Conservation (phyloP, 768 basidiomycete genomes). For the Tylopilus subfusipes region DNA sequence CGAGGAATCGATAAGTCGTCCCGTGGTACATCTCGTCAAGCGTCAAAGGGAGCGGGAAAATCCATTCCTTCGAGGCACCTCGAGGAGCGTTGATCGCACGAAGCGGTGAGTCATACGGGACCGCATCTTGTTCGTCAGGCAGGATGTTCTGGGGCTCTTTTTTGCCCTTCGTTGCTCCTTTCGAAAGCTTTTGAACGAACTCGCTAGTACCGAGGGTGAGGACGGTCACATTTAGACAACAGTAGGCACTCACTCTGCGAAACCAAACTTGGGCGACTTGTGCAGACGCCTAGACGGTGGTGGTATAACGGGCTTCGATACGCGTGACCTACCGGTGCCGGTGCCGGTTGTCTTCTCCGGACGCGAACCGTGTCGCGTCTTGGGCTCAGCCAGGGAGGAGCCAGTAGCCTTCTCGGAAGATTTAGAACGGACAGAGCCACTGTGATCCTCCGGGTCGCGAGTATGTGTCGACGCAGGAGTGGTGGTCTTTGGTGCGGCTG, state of each 20-base stretch:
- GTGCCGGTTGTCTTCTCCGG: slow-evolving; percentile 12
- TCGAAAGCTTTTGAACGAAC: slow-evolving; percentile 29
- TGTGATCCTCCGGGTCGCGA: slow-evolving; percentile 10
- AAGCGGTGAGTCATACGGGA: slow-evolving; percentile 37
- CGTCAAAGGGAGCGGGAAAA: slow-evolving; percentile 58
- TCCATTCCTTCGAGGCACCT: slow-evolving; percentile 55
- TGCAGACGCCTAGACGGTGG: slow-evolving; percentile 23
- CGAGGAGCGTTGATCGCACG: slow-evolving; percentile 37
- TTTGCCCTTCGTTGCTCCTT: slow-evolving; percentile 6
- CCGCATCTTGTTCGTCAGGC: slow-evolving; percentile 14
- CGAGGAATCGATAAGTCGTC: slow-evolving; percentile 52
- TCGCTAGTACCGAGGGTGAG: slow-evolving; percentile 23
- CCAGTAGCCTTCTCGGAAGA: slow-evolving; percentile 12
- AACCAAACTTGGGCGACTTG: slow-evolving; percentile 21
- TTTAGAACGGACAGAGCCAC: slow-evolving; percentile 10
- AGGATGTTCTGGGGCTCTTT: slow-evolving; percentile 2
- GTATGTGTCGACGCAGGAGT: slow-evolving; percentile 9
- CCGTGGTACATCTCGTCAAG: slow-evolving; percentile 63
- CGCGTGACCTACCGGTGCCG: slow-evolving; percentile 12
- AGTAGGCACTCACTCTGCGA: slow-evolving; percentile 27
- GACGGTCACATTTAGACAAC: neutral
- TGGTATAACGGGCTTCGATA: slow-evolving; percentile 29
- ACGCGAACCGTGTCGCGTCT: slow-evolving; percentile 6
- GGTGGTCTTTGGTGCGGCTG: slow-evolving; percentile 10
- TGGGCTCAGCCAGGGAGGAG: neutral